Evolutionary conservation across 2,329 filamentous ascomycete genomes (phyloP).

Genomic region (Endocalyx cinctus): DNA sequence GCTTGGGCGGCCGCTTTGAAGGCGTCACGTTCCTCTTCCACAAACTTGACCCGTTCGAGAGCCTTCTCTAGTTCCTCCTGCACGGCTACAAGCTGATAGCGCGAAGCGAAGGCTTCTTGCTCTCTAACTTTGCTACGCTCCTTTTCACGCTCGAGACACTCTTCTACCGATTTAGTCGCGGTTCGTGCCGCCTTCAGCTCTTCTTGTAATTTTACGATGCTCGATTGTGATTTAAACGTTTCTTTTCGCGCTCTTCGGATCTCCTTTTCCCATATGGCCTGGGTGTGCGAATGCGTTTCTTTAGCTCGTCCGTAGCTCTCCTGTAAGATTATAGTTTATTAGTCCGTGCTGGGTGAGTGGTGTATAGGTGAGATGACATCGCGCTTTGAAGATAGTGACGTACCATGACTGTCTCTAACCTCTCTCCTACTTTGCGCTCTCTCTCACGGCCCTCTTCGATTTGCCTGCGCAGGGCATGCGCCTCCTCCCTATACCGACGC

Average conservation of each 20-base stretch:
- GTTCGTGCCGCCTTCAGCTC: constrained; percentile 61
- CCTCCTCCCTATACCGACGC: constrained; percentile 59
- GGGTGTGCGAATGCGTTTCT: constrained; percentile 62
- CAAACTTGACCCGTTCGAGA: constrained; percentile 56
- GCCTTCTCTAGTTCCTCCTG: constrained; percentile 65
- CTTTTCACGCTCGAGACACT: constrained; percentile 59
- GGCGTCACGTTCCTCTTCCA: constrained; percentile 71
- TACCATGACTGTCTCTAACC: constrained; percentile 67
- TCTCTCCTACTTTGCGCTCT: constrained; percentile 62
- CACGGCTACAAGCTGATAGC: constrained; percentile 60
- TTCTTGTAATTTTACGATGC: constrained; percentile 66
- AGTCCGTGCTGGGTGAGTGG: constrained; percentile 4
- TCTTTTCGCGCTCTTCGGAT: constrained; percentile 66
- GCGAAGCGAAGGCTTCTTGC: constrained; percentile 64
- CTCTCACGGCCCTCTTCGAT: constrained; percentile 62
- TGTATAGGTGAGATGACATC: constrained; percentile 4
- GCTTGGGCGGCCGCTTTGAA: constrained; percentile 68
- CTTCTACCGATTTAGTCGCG: constrained; percentile 51
- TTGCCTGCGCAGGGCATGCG: constrained; percentile 48
- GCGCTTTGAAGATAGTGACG: constrained; percentile 19
- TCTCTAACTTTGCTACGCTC: constrained; percentile 57
- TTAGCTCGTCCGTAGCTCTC: constrained; percentile 67
- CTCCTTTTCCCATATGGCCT: constrained; percentile 69
- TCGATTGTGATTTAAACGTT: constrained; percentile 68
- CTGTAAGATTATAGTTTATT: constrained; percentile 35